Conservation (phyloP, 805 yeast species). For the Starmerella bombicola region DNA sequence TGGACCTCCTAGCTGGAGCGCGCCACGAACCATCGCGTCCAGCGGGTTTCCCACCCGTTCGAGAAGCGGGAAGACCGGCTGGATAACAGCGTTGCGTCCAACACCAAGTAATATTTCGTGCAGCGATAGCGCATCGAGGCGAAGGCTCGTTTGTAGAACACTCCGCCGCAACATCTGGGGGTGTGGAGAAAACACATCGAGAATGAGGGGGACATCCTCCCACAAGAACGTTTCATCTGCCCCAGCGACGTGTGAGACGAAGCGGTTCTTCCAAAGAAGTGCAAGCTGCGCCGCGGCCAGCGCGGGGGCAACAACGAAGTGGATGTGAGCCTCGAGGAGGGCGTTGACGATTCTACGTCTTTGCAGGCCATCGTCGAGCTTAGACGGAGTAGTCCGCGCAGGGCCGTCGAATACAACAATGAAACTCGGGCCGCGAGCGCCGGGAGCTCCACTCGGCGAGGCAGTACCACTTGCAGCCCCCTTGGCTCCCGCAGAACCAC, state of each 20-base stretch:
- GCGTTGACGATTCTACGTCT: constrained; percentile 35
- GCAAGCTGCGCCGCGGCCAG: constrained; percentile 69
- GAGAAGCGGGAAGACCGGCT: constrained; percentile 6
- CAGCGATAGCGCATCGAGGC: constrained; percentile 51
- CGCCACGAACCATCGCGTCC: constrained; percentile 6
- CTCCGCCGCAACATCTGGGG: constrained; percentile 54
- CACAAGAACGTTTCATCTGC: constrained; percentile 66
- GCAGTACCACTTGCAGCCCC: background rate
- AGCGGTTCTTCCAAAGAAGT: constrained; percentile 43
- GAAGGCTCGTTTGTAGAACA: constrained; percentile 47
- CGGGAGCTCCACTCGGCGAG: background rate
- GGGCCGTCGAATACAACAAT: constrained; percentile 24
- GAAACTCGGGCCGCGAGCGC: constrained; percentile 2
- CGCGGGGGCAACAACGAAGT: constrained; percentile 71
- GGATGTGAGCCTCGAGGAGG: constrained; percentile 44
- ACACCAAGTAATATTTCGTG: constrained; percentile 63
- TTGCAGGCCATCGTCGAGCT: constrained; percentile 13
- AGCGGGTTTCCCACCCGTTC: constrained; percentile 4
- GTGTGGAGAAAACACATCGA: constrained; percentile 50
- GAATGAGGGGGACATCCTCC: constrained; percentile 52
- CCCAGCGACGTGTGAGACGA: constrained; percentile 68
- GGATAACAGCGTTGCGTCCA: constrained; percentile 33
- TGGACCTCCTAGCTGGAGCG: constrained; percentile 13
- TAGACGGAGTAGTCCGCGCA: constrained; percentile 12
- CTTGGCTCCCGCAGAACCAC: background rate